Evolutionary conservation across 129 eudicot species (phyloP).

Genomic region (Daucus carota): DNA sequence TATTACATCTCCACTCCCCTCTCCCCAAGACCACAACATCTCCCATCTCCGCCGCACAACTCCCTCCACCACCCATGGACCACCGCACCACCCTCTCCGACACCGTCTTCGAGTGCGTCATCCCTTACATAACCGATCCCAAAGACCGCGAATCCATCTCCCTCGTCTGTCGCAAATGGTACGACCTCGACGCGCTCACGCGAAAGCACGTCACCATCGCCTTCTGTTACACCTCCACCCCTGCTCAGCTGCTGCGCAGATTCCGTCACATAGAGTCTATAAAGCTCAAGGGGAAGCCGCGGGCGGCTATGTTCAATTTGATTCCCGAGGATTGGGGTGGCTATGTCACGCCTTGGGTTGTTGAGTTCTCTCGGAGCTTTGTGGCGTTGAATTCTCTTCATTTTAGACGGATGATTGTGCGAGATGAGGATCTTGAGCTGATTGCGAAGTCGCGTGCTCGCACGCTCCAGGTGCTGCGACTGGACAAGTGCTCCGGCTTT

Average conservation of each 20-base stretch:
- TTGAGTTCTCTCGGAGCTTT: conserved; percentile 42
- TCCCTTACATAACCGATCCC: conserved; percentile 57
- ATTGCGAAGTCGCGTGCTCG: conserved; percentile 43
- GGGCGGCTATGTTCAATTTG: conserved; percentile 82
- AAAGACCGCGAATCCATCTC: conserved; percentile 69
- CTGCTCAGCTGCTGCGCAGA: conserved; percentile 40
- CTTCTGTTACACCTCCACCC: conserved; percentile 67
- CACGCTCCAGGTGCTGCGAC: conserved; percentile 50
- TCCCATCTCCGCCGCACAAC: not conserved
- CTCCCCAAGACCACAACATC: too few species aligned
- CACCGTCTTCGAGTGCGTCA: conserved; percentile 55
- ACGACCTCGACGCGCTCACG: conserved; percentile 56
- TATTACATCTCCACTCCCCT: not conserved
- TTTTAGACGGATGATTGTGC: conserved; percentile 73
- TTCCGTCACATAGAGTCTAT: conserved; percentile 59
- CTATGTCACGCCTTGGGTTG: conserved; percentile 71
- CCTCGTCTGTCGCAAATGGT: conserved; percentile 52
- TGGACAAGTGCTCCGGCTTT: conserved; percentile 80
- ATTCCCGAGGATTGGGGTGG: conserved; percentile 94
- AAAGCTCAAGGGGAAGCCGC: conserved; percentile 76
- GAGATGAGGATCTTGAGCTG: conserved; percentile 53
- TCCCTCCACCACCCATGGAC: conserved; percentile 9
- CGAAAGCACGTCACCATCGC: conserved; percentile 79
- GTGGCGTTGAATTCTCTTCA: conserved; percentile 45
- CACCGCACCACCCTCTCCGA: conserved; percentile 38